Percentiles rank a stretch among this genome's conserved stretches.
These are phyloP conservation scores for Calophaca sinica DNA, from an alignment of 306 rosid species.

Conservation along the genomic window DNA sequence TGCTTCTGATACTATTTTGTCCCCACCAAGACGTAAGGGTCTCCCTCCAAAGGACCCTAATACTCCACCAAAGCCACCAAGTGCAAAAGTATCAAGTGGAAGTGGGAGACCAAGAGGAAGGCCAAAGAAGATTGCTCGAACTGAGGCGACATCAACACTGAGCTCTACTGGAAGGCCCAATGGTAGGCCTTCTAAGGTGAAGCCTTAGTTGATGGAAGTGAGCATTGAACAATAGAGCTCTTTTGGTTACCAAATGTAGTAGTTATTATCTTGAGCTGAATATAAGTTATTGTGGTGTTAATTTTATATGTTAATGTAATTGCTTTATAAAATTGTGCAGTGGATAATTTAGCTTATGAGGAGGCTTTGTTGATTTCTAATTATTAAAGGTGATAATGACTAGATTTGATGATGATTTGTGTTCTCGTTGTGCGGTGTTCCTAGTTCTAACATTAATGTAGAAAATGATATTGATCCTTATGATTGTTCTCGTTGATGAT, in stretches of 20 bases:
- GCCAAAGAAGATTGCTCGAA: slow-evolving; percentile 65
- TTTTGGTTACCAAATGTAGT: slow-evolving; percentile 11
- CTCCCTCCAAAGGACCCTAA: slow-evolving; percentile 71
- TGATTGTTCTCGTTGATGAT: too few species aligned
- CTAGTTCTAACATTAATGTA: not conserved
- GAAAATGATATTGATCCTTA: not conserved
- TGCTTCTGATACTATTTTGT: not conserved
- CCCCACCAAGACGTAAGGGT: slow-evolving; percentile 62
- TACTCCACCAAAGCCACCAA: slow-evolving; percentile 53
- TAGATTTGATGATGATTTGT: not conserved
- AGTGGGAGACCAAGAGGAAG: slow-evolving; percentile 75
- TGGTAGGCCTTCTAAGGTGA: slow-evolving; percentile 79
- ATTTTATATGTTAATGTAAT: slow-evolving; percentile 38
- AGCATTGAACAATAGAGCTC: slow-evolving; percentile 54
- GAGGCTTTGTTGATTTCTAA: not conserved
- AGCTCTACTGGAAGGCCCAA: slow-evolving; percentile 51
- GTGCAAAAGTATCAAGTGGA: slow-evolving; percentile 49
- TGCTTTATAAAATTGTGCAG: slow-evolving; percentile 42
- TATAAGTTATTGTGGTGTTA: slow-evolving; percentile 48
- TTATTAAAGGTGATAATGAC: not conserved
- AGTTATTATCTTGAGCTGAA: not conserved
- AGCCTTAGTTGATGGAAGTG: too few species aligned
- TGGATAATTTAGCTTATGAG: not conserved
- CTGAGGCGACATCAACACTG: not conserved
- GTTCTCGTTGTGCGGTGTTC: slow-evolving; percentile 2